A percentile compares a stretch with the other conserved stretches of the same genome.
Evolutionary conservation across 768 basidiomycete genomes (phyloP).

Genomic region (Pseudohyphozyma bogoriensis): DNA sequence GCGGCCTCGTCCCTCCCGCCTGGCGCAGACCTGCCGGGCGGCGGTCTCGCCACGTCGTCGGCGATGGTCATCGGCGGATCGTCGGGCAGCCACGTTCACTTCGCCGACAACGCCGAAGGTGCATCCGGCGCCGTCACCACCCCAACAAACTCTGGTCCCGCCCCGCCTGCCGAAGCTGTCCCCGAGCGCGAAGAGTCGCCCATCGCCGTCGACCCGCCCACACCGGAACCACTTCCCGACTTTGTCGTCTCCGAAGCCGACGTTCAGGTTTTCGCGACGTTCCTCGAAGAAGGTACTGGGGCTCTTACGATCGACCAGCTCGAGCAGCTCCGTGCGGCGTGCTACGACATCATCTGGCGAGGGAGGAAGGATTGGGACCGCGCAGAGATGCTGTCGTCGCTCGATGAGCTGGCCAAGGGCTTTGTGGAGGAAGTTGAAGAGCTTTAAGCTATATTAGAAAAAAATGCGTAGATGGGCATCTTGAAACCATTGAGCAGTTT

Average conservation of each 20-base stretch:
- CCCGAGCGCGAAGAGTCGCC: background rate
- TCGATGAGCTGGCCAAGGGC: conserved; percentile 13
- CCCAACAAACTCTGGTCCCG: background rate
- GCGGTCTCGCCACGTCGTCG: background rate
- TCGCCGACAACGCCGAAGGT: background rate
- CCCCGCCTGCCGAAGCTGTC: conserved; percentile 5
- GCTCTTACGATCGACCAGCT: conserved; percentile 72
- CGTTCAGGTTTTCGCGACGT: conserved; percentile 46
- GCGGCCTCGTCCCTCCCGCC: background rate
- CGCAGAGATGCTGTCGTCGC: conserved; percentile 46
- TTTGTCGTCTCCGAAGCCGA: conserved; percentile 55
- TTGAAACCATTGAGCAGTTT: background rate
- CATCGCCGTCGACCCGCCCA: conserved; percentile 39
- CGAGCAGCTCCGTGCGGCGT: conserved; percentile 82
- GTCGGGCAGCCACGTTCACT: background rate
- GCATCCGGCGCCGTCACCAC: background rate
- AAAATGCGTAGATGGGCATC: background rate
- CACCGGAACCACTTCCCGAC: conserved; percentile 38
- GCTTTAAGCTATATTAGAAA: conserved; percentile 2
- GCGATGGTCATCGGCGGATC: background rate
- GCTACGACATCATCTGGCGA: conserved; percentile 71
- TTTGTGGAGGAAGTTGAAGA: conserved; percentile 27
- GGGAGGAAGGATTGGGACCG: conserved; percentile 76
- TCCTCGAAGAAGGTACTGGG: conserved; percentile 50
- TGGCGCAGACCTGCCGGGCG: background rate